Evolutionary conservation across 768 basidiomycete species (phyloP).

Genomic region (Pisolithus orientalis): DNA sequence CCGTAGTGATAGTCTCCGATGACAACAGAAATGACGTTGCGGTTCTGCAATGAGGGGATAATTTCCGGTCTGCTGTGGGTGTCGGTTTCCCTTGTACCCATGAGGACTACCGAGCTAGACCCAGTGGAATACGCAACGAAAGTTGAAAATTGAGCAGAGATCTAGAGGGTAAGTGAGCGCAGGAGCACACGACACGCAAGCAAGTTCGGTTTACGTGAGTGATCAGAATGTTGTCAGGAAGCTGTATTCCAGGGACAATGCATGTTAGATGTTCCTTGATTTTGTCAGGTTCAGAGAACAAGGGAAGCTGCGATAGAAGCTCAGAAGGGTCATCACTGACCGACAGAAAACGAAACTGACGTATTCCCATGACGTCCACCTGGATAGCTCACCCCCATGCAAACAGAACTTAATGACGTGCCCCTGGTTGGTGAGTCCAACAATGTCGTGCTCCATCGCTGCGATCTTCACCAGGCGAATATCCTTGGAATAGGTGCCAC

Average conservation of each 20-base stretch:
- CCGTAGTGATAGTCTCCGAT: conserved; percentile 92
- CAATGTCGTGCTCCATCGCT: conserved; percentile 61
- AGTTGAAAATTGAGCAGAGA: conserved; percentile 78
- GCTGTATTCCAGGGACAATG: conserved; percentile 28
- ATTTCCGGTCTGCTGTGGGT: conserved; percentile 47
- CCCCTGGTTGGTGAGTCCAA: conserved; percentile 76
- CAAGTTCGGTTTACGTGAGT: conserved; percentile 59
- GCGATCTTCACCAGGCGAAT: conserved; percentile 73
- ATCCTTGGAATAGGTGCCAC: conserved; percentile 20
- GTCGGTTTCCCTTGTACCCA: conserved; percentile 50
- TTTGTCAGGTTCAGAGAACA: conserved; percentile 59
- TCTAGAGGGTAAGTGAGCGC: conserved; percentile 35
- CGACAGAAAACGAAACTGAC: conserved; percentile 35
- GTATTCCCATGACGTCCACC: conserved; percentile 60
- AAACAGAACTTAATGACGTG: conserved; percentile 66
- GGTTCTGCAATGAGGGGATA: conserved; percentile 69
- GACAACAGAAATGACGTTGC: conserved; percentile 76
- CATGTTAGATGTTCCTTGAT: conserved; percentile 44
- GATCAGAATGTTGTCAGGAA: conserved; percentile 50
- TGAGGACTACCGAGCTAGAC: conserved; percentile 63
- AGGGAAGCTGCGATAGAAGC: conserved; percentile 47
- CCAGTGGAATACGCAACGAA: conserved; percentile 82
- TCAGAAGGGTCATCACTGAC: neutral
- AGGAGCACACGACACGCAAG: neutral
- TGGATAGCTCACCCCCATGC: conserved; percentile 31